phyloP scores from a whole-genome alignment of 202 grass and related monocot genomes.

The Cymbopogon flexuosus region DNA sequence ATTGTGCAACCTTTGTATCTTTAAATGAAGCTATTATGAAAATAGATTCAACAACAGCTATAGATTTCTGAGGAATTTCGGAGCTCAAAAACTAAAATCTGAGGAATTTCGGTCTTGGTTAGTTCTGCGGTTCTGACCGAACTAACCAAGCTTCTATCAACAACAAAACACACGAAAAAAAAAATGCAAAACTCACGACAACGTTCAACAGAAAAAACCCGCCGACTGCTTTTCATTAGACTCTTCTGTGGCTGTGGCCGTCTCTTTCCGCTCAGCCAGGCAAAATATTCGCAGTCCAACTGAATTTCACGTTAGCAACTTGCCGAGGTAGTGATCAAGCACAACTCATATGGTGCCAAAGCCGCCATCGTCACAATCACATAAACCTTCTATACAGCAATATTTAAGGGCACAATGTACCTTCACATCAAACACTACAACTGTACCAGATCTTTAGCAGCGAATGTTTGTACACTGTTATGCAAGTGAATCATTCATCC shows the following conservation, averaged over 20 bases:
- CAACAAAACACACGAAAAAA: too few relatives aligned
- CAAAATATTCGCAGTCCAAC: background rate
- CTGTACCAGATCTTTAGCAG: background rate
- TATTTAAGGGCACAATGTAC: background rate
- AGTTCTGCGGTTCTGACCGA: too few relatives aligned
- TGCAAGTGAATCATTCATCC: slow-evolving; percentile 16
- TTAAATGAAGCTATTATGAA: too few relatives aligned
- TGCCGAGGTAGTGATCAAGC: background rate
- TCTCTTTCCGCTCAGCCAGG: background rate
- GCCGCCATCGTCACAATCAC: background rate
- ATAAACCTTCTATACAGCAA: background rate
- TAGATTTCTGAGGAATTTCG: too few relatives aligned
- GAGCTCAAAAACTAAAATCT: too few relatives aligned
- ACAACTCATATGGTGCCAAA: background rate
- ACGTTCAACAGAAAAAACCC: too few relatives aligned
- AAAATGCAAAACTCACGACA: too few relatives aligned
- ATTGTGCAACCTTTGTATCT: too few relatives aligned
- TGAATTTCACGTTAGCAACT: background rate
- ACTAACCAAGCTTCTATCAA: too few relatives aligned
- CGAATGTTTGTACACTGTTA: slow-evolving; percentile 31
- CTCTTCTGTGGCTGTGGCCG: background rate
- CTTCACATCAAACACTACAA: background rate
- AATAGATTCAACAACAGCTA: too few relatives aligned
- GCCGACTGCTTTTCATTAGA: background rate
- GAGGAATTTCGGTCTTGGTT: too few relatives aligned